Percentiles rank a stretch among this genome's conserved stretches.
Evolutionary conservation across 2,329 filamentous ascomycete genomes (phyloP).

Genomic region (Rhinocladiella similis): DNA sequence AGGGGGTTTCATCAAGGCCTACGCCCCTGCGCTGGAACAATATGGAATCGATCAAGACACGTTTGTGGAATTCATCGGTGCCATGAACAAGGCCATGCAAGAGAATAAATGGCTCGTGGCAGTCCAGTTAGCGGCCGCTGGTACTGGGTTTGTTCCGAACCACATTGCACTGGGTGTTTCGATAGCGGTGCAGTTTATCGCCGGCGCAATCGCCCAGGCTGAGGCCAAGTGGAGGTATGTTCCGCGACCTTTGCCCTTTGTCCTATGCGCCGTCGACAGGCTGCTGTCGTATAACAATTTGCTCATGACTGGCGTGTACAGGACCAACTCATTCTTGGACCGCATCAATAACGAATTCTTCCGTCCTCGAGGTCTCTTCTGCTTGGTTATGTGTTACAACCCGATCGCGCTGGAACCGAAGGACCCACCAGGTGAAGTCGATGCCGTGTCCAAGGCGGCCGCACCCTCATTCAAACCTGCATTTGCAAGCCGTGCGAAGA

Average conservation of each 20-base stretch:
- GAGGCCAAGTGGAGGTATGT: conserved; percentile 35
- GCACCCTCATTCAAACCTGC: conserved; percentile 14
- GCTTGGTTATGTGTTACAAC: conserved; percentile 55
- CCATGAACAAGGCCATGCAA: conserved; percentile 37
- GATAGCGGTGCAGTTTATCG: conserved; percentile 45
- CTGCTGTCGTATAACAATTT: background rate
- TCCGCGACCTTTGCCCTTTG: conserved; percentile 27
- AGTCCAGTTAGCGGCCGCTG: conserved; percentile 33
- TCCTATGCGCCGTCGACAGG: background rate
- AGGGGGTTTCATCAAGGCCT: too few relatives aligned
- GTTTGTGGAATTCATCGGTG: conserved; percentile 51
- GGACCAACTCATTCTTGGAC: conserved; percentile 56
- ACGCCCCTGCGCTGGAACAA: too few relatives aligned
- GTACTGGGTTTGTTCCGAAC: conserved; percentile 41
- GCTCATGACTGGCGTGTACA: conserved; percentile 23
- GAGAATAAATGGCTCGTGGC: conserved; percentile 10
- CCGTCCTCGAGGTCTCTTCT: conserved; percentile 55
- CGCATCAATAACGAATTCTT: conserved; percentile 58
- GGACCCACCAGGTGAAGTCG: conserved; percentile 30
- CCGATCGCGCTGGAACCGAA: conserved; percentile 39
- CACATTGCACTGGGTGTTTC: conserved; percentile 46
- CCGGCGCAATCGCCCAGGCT: conserved; percentile 43
- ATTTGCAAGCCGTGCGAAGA: background rate
- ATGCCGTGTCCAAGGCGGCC: conserved; percentile 3
- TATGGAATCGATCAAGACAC: conserved; percentile 20